Evolutionary conservation across 768 basidiomycete species (phyloP).

Genomic region (Russula emetica): DNA sequence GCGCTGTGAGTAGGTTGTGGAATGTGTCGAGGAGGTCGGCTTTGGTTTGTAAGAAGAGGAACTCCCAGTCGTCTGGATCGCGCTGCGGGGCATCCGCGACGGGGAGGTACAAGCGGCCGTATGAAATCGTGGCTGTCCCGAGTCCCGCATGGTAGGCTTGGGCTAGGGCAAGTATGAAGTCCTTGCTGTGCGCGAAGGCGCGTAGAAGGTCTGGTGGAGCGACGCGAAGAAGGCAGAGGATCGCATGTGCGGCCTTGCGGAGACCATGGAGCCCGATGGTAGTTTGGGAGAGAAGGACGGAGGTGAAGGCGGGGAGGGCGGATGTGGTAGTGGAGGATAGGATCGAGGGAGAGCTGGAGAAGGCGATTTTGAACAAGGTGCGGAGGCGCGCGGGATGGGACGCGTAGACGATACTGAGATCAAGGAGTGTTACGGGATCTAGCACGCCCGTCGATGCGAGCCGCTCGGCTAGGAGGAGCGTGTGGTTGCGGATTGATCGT

Average conservation of each 20-base stretch:
- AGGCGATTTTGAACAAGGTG: slow-evolving; percentile 42
- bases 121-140: slow-evolving; percentile 49
- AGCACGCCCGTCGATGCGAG: slow-evolving; percentile 42
- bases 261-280: slow-evolving; percentile 54
- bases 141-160: slow-evolving; percentile 58
- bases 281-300: slow-evolving; percentile 39
- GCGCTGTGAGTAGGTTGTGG: slow-evolving; percentile 51
- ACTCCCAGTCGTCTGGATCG: slow-evolving; percentile 58
- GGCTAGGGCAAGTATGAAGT: slow-evolving; percentile 55
- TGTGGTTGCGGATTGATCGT: slow-evolving; percentile 44
- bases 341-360: slow-evolving; percentile 36
- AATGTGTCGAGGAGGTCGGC: slow-evolving; percentile 66
- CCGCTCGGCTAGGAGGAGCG: slow-evolving; percentile 55
- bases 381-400: slow-evolving; percentile 44
- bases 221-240: slow-evolving; percentile 51
- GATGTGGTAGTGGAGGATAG: slow-evolving; percentile 34
- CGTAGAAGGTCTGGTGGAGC: slow-evolving; percentile 47
- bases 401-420: slow-evolving; percentile 57
- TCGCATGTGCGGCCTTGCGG: slow-evolving; percentile 58
- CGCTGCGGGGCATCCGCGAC: slow-evolving; percentile 29
- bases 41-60: slow-evolving; percentile 68
- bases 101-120: slow-evolving; percentile 50
- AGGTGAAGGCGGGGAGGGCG: slow-evolving; percentile 54
- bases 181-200: slow-evolving; percentile 48
- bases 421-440: slow-evolving; percentile 53